Evolutionary conservation across 2,329 filamentous ascomycete genomes (phyloP), one percentile per base, ranked within the genome.

Genomic region (Pseudocercospora vitis): DNA sequence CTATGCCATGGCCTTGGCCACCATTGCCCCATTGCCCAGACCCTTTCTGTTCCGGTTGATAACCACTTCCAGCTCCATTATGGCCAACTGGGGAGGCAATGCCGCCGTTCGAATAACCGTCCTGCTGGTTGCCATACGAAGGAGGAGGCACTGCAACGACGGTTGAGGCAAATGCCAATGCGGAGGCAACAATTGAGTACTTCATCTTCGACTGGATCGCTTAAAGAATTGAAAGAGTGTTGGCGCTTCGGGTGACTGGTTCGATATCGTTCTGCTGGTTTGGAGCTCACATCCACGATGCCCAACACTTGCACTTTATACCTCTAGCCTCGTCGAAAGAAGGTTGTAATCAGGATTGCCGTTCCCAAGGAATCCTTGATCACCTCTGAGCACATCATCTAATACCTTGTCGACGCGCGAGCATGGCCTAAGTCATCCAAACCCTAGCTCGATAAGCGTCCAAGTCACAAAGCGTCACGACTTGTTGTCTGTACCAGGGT

Each of bases 141-240:
- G 14, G 46, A 4, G 37, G 52, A 24, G 24, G 23, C 11, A 14
- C 46, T 8, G 46, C 52, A 12, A 37, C 14, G 6, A 39, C 28
- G n/a, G 46, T 46, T 4, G 46, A 37, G 19, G 40, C 39, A 4
- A 50, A 37, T 4, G 37, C 46, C 0, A 54, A 18, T 16, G 53
- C 53, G 19, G 44, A 47, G 14, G 19, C 31, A 29, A 47, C 31
- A 32, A 32, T 16, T 33, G 50, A 35, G 46, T 50, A 50, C 16
- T 45, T 54, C 52, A 57, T 57, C 21, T 49, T 47, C 18, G 31
- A 16, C 19, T 19, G 32, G 9, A 8, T 47, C 26, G 26, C 11
- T 9, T 5, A 7, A 37, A 37, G 14, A 18, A 16, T 37, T n/a
- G n/a, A 9, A 37, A 9, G 4, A 16, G 33, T 16, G 16, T 14